A percentile compares a stretch with the other conserved stretches of the same genome.
phyloP scores from a whole-genome alignment of 768 basidiomycete species.

The Leucosporidium scottii region DNA sequence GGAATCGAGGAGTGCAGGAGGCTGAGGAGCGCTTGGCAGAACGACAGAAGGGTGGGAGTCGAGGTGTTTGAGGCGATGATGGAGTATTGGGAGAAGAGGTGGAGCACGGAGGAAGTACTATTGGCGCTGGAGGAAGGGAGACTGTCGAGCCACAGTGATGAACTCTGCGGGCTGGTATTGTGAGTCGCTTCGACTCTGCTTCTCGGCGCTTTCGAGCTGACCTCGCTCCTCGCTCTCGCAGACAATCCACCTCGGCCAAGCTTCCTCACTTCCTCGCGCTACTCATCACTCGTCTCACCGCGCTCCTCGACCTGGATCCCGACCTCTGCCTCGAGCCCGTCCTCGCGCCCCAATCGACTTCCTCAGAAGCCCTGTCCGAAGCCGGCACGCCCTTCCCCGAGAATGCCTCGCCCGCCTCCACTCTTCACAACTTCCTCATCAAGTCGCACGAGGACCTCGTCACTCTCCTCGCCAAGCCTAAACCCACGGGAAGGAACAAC shows the following conservation, averaged over 20 bases:
- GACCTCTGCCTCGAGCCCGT: not conserved
- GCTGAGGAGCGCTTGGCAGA: not conserved
- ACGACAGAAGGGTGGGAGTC: not conserved
- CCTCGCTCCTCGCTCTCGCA: not conserved
- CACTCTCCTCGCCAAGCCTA: conserved; percentile 5
- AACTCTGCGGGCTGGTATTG: conserved; percentile 17
- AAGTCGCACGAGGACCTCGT: not conserved
- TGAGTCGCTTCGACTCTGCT: not conserved
- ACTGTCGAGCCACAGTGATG: conserved; percentile 3
- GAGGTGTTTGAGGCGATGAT: not conserved
- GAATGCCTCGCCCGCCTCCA: too few species aligned
- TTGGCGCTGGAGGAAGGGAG: not conserved
- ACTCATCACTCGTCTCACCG: not conserved
- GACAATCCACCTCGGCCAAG: conserved; percentile 25
- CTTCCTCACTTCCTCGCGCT: conserved; percentile 6
- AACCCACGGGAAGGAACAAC: not conserved
- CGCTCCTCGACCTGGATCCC: too few species aligned
- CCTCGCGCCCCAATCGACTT: not conserved
- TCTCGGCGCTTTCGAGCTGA: not conserved
- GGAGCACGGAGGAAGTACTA: conserved; percentile 7
- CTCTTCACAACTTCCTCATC: not conserved
- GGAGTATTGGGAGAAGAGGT: conserved; percentile 28
- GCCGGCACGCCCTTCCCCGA: too few species aligned
- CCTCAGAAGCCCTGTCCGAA: too few species aligned
- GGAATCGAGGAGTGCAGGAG: not conserved